phyloP scores from a whole-genome alignment of 805 yeast genomes.

The Vanderwaltozyma yarrowii region DNA sequence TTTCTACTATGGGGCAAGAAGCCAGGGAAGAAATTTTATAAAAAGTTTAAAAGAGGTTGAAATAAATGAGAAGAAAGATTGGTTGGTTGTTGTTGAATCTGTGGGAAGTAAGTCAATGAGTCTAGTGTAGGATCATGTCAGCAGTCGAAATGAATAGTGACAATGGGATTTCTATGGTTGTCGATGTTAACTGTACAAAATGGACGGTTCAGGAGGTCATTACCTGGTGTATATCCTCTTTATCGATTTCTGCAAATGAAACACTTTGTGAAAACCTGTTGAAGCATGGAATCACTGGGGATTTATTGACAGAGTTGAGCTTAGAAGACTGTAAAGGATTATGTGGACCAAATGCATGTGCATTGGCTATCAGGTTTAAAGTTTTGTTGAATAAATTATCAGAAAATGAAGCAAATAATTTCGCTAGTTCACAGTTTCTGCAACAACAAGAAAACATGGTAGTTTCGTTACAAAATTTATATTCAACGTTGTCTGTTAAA shows the following conservation, averaged over 20 bases:
- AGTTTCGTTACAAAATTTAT: constrained; percentile 18
- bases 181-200: constrained; percentile 2
- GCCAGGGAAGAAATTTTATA: too few relatives aligned
- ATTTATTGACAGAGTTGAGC: constrained; percentile 56
- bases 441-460: constrained; percentile 27
- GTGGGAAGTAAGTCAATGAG: too few relatives aligned
- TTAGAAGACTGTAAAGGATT: constrained; percentile 66
- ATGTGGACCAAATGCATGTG: constrained; percentile 42
- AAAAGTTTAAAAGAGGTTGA: too few relatives aligned
- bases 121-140: too few relatives aligned
- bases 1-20: too few relatives aligned
- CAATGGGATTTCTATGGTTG: neutral
- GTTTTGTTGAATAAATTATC: constrained; percentile 47
- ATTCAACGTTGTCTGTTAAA: constrained; percentile 18
- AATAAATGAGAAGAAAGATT: too few relatives aligned
- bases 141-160: too few relatives aligned
- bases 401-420: constrained; percentile 9
- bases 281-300: constrained; percentile 36
- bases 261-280: constrained; percentile 8
- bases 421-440: constrained; percentile 6
- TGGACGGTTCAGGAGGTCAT: constrained; percentile 21
- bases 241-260: constrained; percentile 11
- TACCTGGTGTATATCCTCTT: constrained; percentile 16
- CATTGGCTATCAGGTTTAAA: constrained; percentile 50
- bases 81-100: too few relatives aligned